Base-by-base conservation (phyloP, 768 basidiomycete species). In the Trametes coccinea region DNA sequence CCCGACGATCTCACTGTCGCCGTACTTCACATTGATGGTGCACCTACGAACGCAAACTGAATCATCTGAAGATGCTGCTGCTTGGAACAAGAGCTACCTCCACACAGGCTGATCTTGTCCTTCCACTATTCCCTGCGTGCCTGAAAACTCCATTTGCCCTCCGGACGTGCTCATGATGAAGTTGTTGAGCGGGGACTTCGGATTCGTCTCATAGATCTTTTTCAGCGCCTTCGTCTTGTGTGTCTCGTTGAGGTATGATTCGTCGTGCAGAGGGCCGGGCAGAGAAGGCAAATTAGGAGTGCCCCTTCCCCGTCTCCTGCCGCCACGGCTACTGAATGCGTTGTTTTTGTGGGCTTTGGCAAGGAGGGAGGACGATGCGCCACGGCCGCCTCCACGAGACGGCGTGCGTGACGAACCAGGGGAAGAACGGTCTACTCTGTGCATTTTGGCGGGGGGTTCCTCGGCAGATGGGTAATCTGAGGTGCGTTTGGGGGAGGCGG, bases 161-260 rank as follows among this genome's bases (percentile, higher is more conserved):
- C 63, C 57, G 13, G 50, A 61, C 7, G 61, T 59, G 7, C 59
- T 61, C 22, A 66, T 67, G 33, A 75, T 44, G 58, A 70, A 80
- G 69, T 84, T 85, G 13, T 77, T 75, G 43, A 85, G 66, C 10
- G 82, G 79, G 0, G 81, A 79, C 61, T 85, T 87, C 29, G 85
- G 81, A 63, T 85, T 83, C 37, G 76, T 72, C 41, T 71, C 64
- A 57, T 72, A 71, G 11, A 68, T 66, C 1, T 66, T 31, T 60
- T 76, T 78, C 50, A 77, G 55, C 1, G 71, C 30, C 7, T 60
- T 72, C 17, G 61, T 63, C 33, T 53, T 57, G 63, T 72, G 73
- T 3, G 67, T 64, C 52, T 55, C 41, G 29, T 70, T 61, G 56
- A 82, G 74, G 63, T 72, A 73, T 14, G 31, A 45, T 3, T 70